These are phyloP conservation scores for Candida sojae DNA, from an alignment of 1,139 yeast species.

Conservation along the genomic window DNA sequence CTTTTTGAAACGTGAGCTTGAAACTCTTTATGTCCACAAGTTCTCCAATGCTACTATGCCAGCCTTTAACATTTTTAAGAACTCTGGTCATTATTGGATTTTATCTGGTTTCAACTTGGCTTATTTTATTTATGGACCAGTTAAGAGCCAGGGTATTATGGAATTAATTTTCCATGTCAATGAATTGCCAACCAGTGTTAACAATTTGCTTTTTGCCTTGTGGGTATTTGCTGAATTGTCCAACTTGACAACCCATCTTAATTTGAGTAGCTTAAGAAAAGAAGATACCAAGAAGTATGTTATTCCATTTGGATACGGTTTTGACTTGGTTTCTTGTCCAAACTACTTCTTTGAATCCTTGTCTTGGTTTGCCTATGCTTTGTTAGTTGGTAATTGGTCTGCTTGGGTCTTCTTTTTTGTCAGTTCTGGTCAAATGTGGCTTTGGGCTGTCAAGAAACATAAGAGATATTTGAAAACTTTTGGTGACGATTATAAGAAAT, in stretches of 20 bases:
- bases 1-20: conserved; percentile 84
- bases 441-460: conserved; percentile 79
- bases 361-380: conserved; percentile 69
- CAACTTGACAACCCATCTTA: conserved; percentile 69
- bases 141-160: conserved; percentile 9
- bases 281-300: conserved; percentile 37
- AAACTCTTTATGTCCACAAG: conserved; percentile 78
- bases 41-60: conserved; percentile 96
- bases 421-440: conserved; percentile 75
- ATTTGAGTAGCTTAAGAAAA: conserved; percentile 57
- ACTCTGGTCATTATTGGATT: conserved; percentile 89
- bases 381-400: conserved; percentile 77
- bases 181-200: conserved; percentile 24
- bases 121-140: conserved; percentile 69
- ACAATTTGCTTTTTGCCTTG: conserved; percentile 35
- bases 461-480: conserved; percentile 65
- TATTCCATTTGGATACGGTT: conserved; percentile 50
- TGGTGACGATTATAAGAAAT: conserved; percentile 73
- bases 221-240: conserved; percentile 73
- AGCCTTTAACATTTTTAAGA: conserved; percentile 77
- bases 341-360: conserved; percentile 87
- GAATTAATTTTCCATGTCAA: conserved; percentile 34
- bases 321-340: conserved; percentile 60
- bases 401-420: conserved; percentile 69
- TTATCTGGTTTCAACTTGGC: conserved; percentile 76